Percentiles rank a stretch among this genome's conserved stretches.
phyloP scores from a whole-genome alignment of 2,329 filamentous ascomycete species.

The Camillea tinctor region DNA sequence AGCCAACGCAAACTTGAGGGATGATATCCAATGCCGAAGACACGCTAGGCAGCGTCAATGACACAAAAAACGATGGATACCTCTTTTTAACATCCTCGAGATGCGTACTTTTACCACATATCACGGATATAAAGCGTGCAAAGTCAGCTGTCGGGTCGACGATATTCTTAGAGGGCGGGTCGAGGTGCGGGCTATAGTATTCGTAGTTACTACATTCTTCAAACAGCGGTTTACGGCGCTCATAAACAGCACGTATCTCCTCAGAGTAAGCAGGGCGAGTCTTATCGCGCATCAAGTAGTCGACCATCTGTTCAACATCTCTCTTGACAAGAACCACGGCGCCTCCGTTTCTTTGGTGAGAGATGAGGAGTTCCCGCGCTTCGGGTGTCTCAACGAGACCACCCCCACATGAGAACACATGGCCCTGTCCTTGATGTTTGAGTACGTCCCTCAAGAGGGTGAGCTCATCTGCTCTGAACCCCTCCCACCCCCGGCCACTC shows the following conservation, averaged over 20 bases:
- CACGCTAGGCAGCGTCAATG: slow-evolving; percentile 79
- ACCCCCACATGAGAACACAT: slow-evolving; percentile 91
- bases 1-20: slow-evolving; percentile 73
- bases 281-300: slow-evolving; percentile 85
- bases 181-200: slow-evolving; percentile 76
- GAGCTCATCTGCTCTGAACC: slow-evolving; percentile 78
- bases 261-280: slow-evolving; percentile 89
- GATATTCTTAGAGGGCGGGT: slow-evolving; percentile 38
- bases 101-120: slow-evolving; percentile 62
- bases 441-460: slow-evolving; percentile 71
- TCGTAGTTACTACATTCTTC: slow-evolving; percentile 90
- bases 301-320: slow-evolving; percentile 82
- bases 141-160: slow-evolving; percentile 65
- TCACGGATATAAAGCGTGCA: slow-evolving; percentile 66
- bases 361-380: slow-evolving; percentile 71
- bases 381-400: slow-evolving; percentile 85
- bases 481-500: slow-evolving; percentile 72
- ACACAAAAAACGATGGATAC: slow-evolving; percentile 87
- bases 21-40: slow-evolving; percentile 62
- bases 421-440: slow-evolving; percentile 68
- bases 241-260: slow-evolving; percentile 88
- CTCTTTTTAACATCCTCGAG: slow-evolving; percentile 58
- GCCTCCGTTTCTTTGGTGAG: slow-evolving; percentile 74
- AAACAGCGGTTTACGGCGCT: slow-evolving; percentile 86
- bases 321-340: slow-evolving; percentile 85